phyloP scores from a whole-genome alignment of 2,329 filamentous ascomycete species.

The Fonsecaea nubica region DNA sequence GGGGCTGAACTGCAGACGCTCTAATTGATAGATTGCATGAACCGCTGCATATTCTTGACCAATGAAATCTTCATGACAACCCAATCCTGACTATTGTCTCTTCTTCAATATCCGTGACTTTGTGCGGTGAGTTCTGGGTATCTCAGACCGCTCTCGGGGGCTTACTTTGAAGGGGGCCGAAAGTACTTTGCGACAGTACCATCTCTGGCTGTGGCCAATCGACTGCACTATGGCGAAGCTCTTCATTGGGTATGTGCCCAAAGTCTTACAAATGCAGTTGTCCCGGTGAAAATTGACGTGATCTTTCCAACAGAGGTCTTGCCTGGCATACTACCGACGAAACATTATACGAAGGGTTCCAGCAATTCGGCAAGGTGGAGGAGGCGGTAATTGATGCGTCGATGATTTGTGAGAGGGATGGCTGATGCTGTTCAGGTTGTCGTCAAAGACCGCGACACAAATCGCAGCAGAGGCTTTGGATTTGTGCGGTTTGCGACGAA shows the following conservation, averaged over 20 bases:
- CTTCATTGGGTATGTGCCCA: slow-evolving; percentile 40
- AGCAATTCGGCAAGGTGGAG: slow-evolving; percentile 87
- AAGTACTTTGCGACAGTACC: slow-evolving; percentile 5
- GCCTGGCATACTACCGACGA: slow-evolving; percentile 97
- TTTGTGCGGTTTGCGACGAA: slow-evolving; percentile 81
- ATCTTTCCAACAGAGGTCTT: slow-evolving; percentile 72
- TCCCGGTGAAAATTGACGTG: slow-evolving; percentile 22
- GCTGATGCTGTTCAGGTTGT: slow-evolving; percentile 71
- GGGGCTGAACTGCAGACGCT: slow-evolving; percentile 26
- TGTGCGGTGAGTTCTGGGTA: slow-evolving; percentile 27
- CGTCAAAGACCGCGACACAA: slow-evolving; percentile 96
- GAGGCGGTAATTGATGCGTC: slow-evolving; percentile 73
- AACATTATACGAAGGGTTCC: slow-evolving; percentile 87
- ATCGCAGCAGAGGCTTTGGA: slow-evolving; percentile 94
- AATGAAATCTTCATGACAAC: slow-evolving; percentile 30
- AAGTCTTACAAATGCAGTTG: slow-evolving; percentile 20
- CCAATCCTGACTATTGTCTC: slow-evolving; percentile 26
- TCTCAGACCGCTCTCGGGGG: slow-evolving; percentile 26
- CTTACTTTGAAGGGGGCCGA: slow-evolving; percentile 16
- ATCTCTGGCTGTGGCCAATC: slow-evolving; percentile 10
- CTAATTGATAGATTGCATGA: slow-evolving; percentile 36
- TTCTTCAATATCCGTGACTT: slow-evolving; percentile 25
- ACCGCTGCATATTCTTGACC: slow-evolving; percentile 31
- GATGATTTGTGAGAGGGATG: slow-evolving; percentile 32
- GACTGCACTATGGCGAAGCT: slow-evolving; percentile 39